Percentiles rank a stretch among this genome's conserved stretches.
Conservation (phyloP, 805 yeast species). For the Monosporozyma aerobia region DNA sequence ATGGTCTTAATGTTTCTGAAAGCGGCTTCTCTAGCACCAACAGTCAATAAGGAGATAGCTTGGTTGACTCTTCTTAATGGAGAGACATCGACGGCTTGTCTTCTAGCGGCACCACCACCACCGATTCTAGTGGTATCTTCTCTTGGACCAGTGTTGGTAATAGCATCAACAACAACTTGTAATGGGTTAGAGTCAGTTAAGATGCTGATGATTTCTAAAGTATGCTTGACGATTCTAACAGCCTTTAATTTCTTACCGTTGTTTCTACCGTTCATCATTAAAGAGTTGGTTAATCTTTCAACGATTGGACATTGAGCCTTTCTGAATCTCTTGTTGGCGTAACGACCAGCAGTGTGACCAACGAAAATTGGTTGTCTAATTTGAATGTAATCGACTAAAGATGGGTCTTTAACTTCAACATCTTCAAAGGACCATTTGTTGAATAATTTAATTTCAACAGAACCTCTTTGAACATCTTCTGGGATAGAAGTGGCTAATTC, state of each 20-base stretch:
- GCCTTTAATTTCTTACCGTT: conserved; percentile 99
- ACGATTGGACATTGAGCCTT: conserved; percentile 99
- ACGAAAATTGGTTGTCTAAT: conserved; percentile 95
- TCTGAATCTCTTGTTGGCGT: conserved; percentile 99
- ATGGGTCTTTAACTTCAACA: conserved; percentile 94
- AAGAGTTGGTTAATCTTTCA: conserved; percentile 98
- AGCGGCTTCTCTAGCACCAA: conserved; percentile 99
- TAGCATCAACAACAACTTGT: conserved; percentile 98
- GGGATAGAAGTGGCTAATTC: conserved; percentile 94
- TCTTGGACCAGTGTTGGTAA: conserved; percentile 99
- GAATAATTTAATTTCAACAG: conserved; percentile 93
- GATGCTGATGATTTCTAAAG: conserved; percentile 94
- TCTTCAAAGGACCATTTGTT: conserved; percentile 99
- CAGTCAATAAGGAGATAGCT: conserved; percentile 94
- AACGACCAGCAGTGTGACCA: conserved; percentile 99
- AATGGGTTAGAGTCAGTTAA: conserved; percentile 98
- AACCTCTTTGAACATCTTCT: conserved; percentile 92
- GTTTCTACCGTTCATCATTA: conserved; percentile 99
- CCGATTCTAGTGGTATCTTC: conserved; percentile 99
- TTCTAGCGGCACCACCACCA: conserved; percentile 99
- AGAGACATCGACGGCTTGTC: conserved; percentile 99
- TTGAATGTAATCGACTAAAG: conserved; percentile 97
- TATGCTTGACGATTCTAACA: conserved; percentile 98
- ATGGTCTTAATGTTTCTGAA: conserved; percentile 99
- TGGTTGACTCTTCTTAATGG: conserved; percentile 99